Evolutionary conservation across 73 alveolate species (phyloP), one percentile per base, ranked within the genome.

Genomic region (Durusdinium trenchii): DNA sequence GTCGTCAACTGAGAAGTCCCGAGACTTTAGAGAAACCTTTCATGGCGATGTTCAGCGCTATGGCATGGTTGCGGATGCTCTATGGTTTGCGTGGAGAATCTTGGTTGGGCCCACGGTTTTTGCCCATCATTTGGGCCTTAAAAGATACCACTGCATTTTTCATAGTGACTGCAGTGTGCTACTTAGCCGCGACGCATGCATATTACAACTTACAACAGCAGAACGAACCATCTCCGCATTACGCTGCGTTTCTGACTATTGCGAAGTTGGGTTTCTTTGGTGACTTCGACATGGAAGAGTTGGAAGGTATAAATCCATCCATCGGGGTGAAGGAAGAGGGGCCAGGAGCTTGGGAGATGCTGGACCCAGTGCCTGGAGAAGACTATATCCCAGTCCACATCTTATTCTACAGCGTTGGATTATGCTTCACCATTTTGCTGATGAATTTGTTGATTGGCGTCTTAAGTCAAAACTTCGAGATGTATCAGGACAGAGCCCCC

Each of bases 381-480:
- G 40, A 79, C 38, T 79, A 79, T 30, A 18, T 20, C 36, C 20
- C 28, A 38, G 43, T 79, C 38, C 90, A 79, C 40, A 62, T 43
- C 6, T 62, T 79, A 6, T 79, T 43, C 90, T 46, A 79, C 26
- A 18, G 40, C 45, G 40, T 43, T 5, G 90, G 90, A 5, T 28
- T 79, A 20, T 47, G 84, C 50, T 36, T 73, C 51, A 73, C 84
- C 18, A 51, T 73, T 51, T 51, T 73, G 26, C 90, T 42, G 43
- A 79, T 79, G 90, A 79, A 79, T 40, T 35, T 79, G 46, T 40
- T 79, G 36, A 79, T 79, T 43, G 90, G 90, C 64, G 90, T 79
- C 43, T 40, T 79, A 6, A 62, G 90, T 5, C 90, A 79, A 38
- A 79, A 79, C 62, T 79, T 79, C 43, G 67, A 79, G 14, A 45